phyloP scores from a whole-genome alignment of 2,329 filamentous ascomycete species.

The Fusarium coffeatum region DNA sequence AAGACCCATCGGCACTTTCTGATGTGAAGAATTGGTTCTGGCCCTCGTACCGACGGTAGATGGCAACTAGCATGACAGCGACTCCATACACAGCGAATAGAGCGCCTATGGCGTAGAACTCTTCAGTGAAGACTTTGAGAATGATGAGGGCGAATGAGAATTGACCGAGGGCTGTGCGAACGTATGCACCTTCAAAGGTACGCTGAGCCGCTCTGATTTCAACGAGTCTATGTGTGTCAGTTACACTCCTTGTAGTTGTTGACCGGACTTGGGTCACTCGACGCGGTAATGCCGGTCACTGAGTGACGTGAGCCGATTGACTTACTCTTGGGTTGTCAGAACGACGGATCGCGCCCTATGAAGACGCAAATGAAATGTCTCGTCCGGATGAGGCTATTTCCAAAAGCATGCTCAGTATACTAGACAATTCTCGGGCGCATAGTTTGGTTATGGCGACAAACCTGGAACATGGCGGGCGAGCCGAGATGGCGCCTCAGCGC shows the following conservation, averaged over 20 bases:
- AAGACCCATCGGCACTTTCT: constrained; percentile 48
- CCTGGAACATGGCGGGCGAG: constrained; percentile 44
- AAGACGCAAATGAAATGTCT: constrained; percentile 80
- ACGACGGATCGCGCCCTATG: constrained; percentile 87
- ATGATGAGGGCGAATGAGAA: constrained; percentile 96
- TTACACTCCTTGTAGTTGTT: neutral
- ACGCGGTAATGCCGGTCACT: neutral
- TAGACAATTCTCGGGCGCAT: neutral
- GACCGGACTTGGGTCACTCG: neutral
- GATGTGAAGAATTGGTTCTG: constrained; percentile 90
- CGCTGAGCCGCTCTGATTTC: constrained; percentile 95
- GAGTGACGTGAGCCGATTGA: constrained; percentile 18
- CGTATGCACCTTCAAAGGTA: constrained; percentile 97
- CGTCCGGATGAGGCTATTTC: constrained; percentile 71
- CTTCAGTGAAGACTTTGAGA: constrained; percentile 89
- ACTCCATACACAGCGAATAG: constrained; percentile 93
- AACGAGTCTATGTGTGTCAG: constrained; percentile 69
- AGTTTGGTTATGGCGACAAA: constrained; percentile 25
- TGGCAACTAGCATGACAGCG: constrained; percentile 82
- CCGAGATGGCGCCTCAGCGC: neutral
- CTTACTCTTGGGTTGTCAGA: constrained; percentile 80
- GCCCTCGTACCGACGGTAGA: constrained; percentile 89
- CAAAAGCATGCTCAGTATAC: constrained; percentile 21
- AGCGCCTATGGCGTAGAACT: constrained; percentile 97
- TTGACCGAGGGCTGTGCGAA: constrained; percentile 92